Base-by-base conservation (phyloP, 31 red algal genomes). In the Endocladia muricata region DNA sequence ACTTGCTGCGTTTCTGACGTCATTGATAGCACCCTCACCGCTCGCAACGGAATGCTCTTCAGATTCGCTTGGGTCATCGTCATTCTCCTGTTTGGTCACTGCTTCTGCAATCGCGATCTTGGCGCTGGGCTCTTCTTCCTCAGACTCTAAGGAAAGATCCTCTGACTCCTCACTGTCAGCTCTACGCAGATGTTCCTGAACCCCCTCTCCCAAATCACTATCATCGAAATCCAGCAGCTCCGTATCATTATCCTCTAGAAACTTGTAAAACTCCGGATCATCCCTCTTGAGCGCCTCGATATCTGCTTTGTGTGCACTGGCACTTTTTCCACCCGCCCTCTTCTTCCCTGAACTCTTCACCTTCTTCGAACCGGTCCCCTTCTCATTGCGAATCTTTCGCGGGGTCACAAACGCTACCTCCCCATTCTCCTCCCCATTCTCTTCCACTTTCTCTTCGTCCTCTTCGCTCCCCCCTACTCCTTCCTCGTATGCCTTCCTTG, bases 231-330 rank as follows among this genome's bases (percentile, higher is more conserved):
- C 78, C 37, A 90, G 62, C 22, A 90, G 57, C 61, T 44, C 42
- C 37, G 77, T 66, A 70, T 90, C 86, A 77, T 90, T 81, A 54
- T 90, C 77, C 42, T 90, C 76, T 17, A 90, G 71, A 75, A 90
- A 91, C 48, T 84, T 79, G 48, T 84, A 91, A 68, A 91, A 91
- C 29, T 91, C 74, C 34, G 88, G 88, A 78, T 91, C 88, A 67
- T 91, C 74, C 60, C 36, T 55, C 67, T 91, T 91, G 37, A 91
- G 58, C 8, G 88, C 88, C 30, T 91, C 88, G 32, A 91, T 79
- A 66, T 91, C 88, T 37, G 29, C 44, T 64, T 82, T 60, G 22
- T 82, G 70, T n/a, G 55, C 61, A 5, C 54, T 39, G 17, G 55
- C 61, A 63, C 55, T 13, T 58, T 15, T 58, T 4, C 55, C 55